These are phyloP conservation scores for Paspalum vaginatum DNA, from an alignment of 176 grass and related monocot species.

Conservation along the genomic window DNA sequence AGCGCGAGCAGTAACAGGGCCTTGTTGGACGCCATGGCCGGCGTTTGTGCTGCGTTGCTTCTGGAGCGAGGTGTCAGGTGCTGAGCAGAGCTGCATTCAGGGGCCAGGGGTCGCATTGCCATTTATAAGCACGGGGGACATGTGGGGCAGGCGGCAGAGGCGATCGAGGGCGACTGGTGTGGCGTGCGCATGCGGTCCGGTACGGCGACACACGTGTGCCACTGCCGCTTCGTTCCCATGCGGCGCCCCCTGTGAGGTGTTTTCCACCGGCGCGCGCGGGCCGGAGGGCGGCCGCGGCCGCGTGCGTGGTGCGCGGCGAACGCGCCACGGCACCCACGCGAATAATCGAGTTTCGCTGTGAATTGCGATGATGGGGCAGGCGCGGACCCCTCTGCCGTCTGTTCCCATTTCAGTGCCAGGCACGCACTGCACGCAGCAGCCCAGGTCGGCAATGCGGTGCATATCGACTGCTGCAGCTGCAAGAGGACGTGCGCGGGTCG, in stretches of 20 bases:
- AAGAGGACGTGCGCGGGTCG: neutral
- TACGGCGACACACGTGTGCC: neutral
- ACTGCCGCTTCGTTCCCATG: conserved; percentile 12
- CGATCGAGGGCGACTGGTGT: neutral
- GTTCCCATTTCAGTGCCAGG: no score
- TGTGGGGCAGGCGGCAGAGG: neutral
- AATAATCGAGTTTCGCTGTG: no score
- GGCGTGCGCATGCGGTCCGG: no score
- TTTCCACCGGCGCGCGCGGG: neutral
- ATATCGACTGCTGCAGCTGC: neutral
- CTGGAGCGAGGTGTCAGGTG: neutral
- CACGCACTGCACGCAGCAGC: no score
- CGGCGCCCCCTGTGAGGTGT: neutral
- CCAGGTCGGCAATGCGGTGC: neutral
- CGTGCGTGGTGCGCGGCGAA: neutral
- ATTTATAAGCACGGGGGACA: conserved; percentile 2
- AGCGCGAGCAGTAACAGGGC: conserved; percentile 46
- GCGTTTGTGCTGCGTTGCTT: neutral
- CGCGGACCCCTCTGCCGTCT: neutral
- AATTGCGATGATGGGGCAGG: neutral
- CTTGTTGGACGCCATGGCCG: conserved; percentile 53
- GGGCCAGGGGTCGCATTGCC: neutral
- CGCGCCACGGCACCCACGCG: conserved; percentile 1
- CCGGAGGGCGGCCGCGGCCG: no score
- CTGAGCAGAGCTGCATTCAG: no score